Base-by-base conservation (phyloP, 805 yeast genomes). In the Starmerella gropengiesseri region DNA sequence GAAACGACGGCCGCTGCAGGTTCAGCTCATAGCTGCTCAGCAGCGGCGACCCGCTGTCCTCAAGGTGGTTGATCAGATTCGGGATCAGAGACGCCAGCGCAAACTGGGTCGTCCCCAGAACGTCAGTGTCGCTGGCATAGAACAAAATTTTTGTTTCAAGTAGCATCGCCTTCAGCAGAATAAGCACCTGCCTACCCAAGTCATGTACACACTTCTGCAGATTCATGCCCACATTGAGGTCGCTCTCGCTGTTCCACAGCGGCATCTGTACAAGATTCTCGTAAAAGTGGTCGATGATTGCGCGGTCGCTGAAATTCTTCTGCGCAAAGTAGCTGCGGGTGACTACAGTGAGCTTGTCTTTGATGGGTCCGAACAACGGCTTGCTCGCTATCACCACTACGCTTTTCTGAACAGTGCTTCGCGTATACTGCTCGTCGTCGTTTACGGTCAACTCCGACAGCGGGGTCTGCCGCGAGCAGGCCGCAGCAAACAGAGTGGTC, bases 341-440 rank as follows among this genome's bases (percentile, higher is more conserved):
- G 23, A 89, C 83, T 20, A 91, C 84, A 36, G 94, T 80, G 49
- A 91, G 64, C 60, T 91, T 91, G 54, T 91, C 96, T 55, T 80
- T 81, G 44, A 91, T 75, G 48, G 86, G 94, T 0, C 71, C 71
- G 56, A 84, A 85, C 2, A 91, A 75, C 1, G 98, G 97, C 58
- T 81, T 80, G 45, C 83, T 71, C 4, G 82, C 73, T n/a, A 91
- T 73, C 29, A 91, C 78, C 5, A 91, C 95, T 22, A 91, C 74
- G 0, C 94, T 79, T 56, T 91, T 91, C 55, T 91, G 98, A 3
- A 91, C 87, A 0, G 85, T 77, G 2, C 94, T 81, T 44, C 98
- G 67, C 0, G 93, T 83, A 22, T 81, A 73, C 46, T 81, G 86
- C 12, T 71, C 70, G 12, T 45, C 46, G 11, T 25, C 70, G 41